phyloP scores from a whole-genome alignment of 371 early-diverging fungal genomes.

The Mortierella polycephala region DNA sequence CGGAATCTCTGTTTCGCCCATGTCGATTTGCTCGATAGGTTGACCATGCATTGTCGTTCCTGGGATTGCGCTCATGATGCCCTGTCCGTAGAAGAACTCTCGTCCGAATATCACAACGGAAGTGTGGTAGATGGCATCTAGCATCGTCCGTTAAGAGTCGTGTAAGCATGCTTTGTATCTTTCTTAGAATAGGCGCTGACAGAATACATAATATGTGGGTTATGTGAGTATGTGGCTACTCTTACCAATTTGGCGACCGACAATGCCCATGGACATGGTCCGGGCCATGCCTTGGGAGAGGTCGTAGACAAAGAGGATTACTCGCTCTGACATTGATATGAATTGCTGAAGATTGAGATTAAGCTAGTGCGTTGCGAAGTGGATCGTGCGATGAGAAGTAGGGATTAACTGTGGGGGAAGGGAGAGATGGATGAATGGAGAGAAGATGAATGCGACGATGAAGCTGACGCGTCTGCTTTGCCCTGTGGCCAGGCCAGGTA shows the following conservation, averaged over 20 bases:
- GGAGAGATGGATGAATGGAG: not conserved
- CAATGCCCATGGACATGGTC: conserved; percentile 68
- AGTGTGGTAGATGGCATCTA: conserved; percentile 76
- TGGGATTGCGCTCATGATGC: conserved; percentile 69
- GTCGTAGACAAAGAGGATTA: conserved; percentile 83
- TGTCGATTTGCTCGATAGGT: conserved; percentile 76
- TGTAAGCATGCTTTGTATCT: not conserved
- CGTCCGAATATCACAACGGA: conserved; percentile 88
- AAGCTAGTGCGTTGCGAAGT: not conserved
- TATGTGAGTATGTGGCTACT: not conserved
- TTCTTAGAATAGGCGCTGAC: not conserved
- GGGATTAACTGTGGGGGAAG: not conserved
- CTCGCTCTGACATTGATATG: conserved; percentile 46
- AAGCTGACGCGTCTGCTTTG: not conserved
- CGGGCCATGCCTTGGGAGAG: conserved; percentile 80
- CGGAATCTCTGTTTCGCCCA: conserved; percentile 88
- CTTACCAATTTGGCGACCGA: conserved; percentile 77
- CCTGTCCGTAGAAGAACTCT: conserved; percentile 91
- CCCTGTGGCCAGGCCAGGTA: too few species aligned
- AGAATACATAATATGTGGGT: not conserved
- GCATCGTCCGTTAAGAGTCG: not conserved
- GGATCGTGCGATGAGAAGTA: not conserved
- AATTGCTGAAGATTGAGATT: not conserved
- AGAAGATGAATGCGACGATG: not conserved
- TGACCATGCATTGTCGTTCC: conserved; percentile 79